Evolutionary conservation across 129 eudicot genomes (phyloP).

Genomic region (Flaveria sonorensis): DNA sequence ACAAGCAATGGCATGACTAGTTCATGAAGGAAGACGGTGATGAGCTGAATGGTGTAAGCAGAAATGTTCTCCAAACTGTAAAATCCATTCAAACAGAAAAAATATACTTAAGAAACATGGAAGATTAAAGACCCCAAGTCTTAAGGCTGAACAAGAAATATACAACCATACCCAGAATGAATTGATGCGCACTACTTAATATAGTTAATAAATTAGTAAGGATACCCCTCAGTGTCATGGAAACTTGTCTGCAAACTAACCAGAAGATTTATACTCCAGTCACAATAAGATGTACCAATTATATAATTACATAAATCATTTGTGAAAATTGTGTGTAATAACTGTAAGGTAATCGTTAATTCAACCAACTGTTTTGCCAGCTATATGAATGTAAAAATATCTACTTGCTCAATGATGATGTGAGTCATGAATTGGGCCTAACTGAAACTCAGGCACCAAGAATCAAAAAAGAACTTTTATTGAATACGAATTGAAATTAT

Average conservation of each 20-base stretch:
- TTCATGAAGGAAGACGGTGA: constrained; percentile 98
- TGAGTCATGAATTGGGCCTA: neutral
- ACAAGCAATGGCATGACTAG: constrained; percentile 98
- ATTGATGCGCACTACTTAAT: neutral
- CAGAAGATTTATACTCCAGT: neutral
- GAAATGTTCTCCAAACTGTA: constrained; percentile 92
- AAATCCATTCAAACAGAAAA: constrained; percentile 5
- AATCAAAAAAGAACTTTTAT: too few species aligned
- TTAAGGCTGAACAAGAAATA: neutral
- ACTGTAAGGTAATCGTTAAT: neutral
- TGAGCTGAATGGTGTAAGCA: constrained; percentile 95
- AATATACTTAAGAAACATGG: constrained; percentile 10
- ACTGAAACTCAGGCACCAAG: neutral
- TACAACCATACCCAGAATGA: neutral
- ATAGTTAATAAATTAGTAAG: neutral
- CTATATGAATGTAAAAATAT: too few species aligned
- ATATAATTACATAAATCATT: neutral
- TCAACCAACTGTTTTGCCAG: neutral
- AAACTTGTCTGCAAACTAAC: neutral
- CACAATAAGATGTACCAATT: neutral
- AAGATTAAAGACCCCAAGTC: neutral
- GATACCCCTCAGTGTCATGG: neutral
- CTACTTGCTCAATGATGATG: neutral
- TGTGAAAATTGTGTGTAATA: neutral
- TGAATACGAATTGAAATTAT: too few species aligned